Percentiles rank a stretch among this genome's conserved stretches.
phyloP scores from a whole-genome alignment of 805 yeast genomes.

The Lachancea sp. region DNA sequence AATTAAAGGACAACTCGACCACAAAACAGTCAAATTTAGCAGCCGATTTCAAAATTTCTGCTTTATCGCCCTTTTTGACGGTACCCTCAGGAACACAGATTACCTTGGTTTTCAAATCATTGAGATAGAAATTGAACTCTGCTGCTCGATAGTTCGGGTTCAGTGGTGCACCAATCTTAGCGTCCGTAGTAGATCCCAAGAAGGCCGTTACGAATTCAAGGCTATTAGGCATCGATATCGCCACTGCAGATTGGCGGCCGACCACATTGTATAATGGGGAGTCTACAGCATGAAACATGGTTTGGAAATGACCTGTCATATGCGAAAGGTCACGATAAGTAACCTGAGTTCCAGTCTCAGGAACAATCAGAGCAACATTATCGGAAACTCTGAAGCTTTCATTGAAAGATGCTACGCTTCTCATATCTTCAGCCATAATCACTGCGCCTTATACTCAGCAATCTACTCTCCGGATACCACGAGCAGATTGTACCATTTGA shows the following conservation, averaged over 20 bases:
- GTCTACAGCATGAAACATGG: constrained; percentile 36
- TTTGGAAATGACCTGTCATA: constrained; percentile 44
- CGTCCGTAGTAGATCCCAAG: constrained; percentile 49
- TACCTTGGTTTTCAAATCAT: constrained; percentile 51
- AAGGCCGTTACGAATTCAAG: constrained; percentile 53
- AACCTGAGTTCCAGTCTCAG: constrained; percentile 40
- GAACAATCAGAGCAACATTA: constrained; percentile 40
- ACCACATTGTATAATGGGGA: constrained; percentile 38
- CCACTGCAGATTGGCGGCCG: constrained; percentile 41
- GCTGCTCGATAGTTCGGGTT: constrained; percentile 54
- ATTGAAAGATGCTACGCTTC: constrained; percentile 35
- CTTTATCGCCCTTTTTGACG: constrained; percentile 22
- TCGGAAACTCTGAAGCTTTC: constrained; percentile 35
- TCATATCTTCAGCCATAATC: not conserved
- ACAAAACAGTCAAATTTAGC: constrained; percentile 41
- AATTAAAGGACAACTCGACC: constrained; percentile 47
- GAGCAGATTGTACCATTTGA: not conserved
- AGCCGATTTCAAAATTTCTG: constrained; percentile 48
- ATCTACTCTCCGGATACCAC: not conserved
- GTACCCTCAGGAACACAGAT: constrained; percentile 53
- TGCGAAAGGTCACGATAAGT: constrained; percentile 40
- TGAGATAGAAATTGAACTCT: constrained; percentile 60
- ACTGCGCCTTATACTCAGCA: not conserved
- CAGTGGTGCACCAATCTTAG: constrained; percentile 61
- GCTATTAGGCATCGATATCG: constrained; percentile 56